Percentiles rank a stretch among this genome's conserved stretches.
Conservation (phyloP, 192 early-diverging fungal genomes). For the Podila verticillata region DNA sequence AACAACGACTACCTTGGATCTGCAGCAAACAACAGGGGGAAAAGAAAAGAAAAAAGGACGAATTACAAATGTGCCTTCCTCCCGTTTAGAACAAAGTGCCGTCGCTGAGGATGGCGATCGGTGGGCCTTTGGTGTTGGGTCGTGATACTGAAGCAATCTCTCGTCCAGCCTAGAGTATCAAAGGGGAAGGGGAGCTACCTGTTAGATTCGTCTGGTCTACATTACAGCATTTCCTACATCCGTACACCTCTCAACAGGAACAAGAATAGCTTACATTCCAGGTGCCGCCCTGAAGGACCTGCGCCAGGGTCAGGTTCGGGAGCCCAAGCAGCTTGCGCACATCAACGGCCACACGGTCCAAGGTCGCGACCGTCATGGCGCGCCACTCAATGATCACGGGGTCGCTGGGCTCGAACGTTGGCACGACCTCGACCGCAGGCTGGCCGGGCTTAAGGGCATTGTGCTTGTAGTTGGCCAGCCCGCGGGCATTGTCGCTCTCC, state of each 20-base stretch:
- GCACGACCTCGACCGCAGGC: conserved; percentile 57
- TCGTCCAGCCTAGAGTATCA: conserved; percentile 70
- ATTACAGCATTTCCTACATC: not conserved
- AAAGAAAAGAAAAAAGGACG: not conserved
- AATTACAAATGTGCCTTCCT: not conserved
- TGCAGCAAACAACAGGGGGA: no score
- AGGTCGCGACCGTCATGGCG: conserved; percentile 84
- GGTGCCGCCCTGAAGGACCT: conserved; percentile 92
- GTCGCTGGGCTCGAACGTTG: conserved; percentile 80
- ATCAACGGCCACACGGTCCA: conserved; percentile 76
- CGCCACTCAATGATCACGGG: conserved; percentile 94
- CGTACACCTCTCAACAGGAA: conserved; percentile 1
- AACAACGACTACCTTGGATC: no score
- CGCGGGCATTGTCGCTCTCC: conserved; percentile 61
- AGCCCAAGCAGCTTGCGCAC: conserved; percentile 69
- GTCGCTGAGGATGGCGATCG: conserved; percentile 89
- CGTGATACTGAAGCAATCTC: conserved; percentile 85
- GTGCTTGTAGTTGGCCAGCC: conserved; percentile 60
- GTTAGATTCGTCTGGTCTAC: not conserved
- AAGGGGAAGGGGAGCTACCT: not conserved
- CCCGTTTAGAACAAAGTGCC: conserved; percentile 80
- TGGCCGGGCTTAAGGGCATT: conserved; percentile 43
- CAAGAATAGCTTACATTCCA: conserved; percentile 73
- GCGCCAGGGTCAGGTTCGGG: conserved; percentile 76
- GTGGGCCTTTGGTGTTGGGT: conserved; percentile 86